Conservation (phyloP, 2,329 filamentous ascomycete genomes). For the Zymoseptoria tritici region DNA sequence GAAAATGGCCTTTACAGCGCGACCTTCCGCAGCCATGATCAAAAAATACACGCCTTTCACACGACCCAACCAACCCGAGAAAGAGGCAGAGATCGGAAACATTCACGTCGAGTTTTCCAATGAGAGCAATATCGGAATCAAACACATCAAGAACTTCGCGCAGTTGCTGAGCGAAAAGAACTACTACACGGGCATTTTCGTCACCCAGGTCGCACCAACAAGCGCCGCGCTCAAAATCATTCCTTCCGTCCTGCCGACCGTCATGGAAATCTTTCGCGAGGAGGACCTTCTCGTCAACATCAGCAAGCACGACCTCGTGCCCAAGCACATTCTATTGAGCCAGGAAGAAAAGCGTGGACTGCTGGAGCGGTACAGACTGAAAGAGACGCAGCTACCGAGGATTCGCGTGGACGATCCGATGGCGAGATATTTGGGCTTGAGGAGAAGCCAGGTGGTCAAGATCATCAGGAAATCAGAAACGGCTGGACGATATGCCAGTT, state of each 20-base stretch:
- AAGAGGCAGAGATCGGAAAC: constrained; percentile 60
- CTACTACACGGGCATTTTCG: constrained; percentile 84
- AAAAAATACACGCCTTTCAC: constrained; percentile 70
- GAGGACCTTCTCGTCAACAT: constrained; percentile 96
- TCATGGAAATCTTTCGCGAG: constrained; percentile 92
- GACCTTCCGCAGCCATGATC: constrained; percentile 76
- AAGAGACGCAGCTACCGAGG: constrained; percentile 92
- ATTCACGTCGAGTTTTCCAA: constrained; percentile 90
- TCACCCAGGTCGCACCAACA: constrained; percentile 75
- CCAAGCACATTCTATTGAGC: constrained; percentile 84
- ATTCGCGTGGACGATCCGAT: constrained; percentile 91
- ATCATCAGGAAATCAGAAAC: constrained; percentile 95
- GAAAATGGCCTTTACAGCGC: constrained; percentile 80
- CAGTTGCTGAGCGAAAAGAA: constrained; percentile 70
- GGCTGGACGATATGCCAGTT: constrained; percentile 92
- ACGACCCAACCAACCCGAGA: constrained; percentile 53
- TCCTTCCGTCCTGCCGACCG: constrained; percentile 65
- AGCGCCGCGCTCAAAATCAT: constrained; percentile 83
- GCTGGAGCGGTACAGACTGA: constrained; percentile 83
- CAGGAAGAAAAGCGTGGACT: constrained; percentile 81
- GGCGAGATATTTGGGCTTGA: constrained; percentile 81
- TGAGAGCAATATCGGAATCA: constrained; percentile 75
- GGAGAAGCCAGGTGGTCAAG: constrained; percentile 92
- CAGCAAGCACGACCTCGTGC: constrained; percentile 93
- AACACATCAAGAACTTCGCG: constrained; percentile 85